phyloP scores from a whole-genome alignment of 345 rosid genomes.

The Iberis pinnata region DNA sequence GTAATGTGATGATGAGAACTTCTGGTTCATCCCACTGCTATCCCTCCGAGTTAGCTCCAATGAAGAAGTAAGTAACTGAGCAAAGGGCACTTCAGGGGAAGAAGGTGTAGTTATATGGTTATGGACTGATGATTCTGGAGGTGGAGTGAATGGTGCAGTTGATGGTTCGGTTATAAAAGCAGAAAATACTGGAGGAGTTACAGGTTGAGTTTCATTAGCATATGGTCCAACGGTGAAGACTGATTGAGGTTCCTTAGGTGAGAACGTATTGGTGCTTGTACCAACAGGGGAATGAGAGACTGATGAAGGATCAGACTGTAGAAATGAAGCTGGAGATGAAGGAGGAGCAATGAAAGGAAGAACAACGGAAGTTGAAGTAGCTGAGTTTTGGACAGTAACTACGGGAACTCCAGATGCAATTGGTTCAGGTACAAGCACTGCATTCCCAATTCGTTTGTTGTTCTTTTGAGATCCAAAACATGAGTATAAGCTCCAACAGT shows the following conservation, averaged over 20 bases:
- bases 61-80: slow-evolving; percentile 79
- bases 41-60: slow-evolving; percentile 71
- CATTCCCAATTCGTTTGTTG: slow-evolving; percentile 75
- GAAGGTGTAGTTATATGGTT: slow-evolving; percentile 72
- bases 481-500: slow-evolving; percentile 66
- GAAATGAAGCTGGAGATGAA: slow-evolving; percentile 87
- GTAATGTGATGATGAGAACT: slow-evolving; percentile 56
- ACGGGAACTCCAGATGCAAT: slow-evolving; percentile 36
- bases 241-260: slow-evolving; percentile 63
- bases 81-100: slow-evolving; percentile 95
- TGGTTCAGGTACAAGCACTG: slow-evolving; percentile 68
- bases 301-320: slow-evolving; percentile 81
- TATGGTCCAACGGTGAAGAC: slow-evolving; percentile 80
- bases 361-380: slow-evolving; percentile 40
- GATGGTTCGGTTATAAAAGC: slow-evolving; percentile 88
- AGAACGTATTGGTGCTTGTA: slow-evolving; percentile 45
- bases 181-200: slow-evolving; percentile 92
- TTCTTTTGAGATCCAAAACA: slow-evolving; percentile 75
- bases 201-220: slow-evolving; percentile 89
- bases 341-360: slow-evolving; percentile 90
- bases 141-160: slow-evolving; percentile 90
- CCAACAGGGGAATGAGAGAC: slow-evolving; percentile 70
- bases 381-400: slow-evolving; percentile 34
- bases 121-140: slow-evolving; percentile 79
- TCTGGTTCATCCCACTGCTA: slow-evolving; percentile 44